Conservation (phyloP, 345 rosid species). For the Melaleuca alternifolia region DNA sequence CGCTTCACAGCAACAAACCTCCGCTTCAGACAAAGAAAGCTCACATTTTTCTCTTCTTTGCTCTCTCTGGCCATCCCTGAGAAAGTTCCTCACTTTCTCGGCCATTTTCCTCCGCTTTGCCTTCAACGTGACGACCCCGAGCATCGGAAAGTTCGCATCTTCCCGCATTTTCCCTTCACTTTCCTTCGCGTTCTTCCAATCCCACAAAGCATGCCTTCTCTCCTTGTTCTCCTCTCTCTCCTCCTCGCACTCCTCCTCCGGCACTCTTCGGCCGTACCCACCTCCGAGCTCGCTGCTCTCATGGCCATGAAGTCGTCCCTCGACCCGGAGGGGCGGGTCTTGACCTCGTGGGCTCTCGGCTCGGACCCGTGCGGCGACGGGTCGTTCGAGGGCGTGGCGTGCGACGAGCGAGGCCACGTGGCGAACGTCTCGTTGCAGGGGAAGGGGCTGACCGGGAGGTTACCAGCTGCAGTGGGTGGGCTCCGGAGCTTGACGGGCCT, state of each 20-base stretch:
- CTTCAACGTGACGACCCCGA: neutral
- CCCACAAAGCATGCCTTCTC: neutral
- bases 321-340: slow-evolving; percentile 57
- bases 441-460: slow-evolving; percentile 66
- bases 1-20: neutral
- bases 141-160: neutral
- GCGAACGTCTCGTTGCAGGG: slow-evolving; percentile 90
- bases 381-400: slow-evolving; percentile 79
- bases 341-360: slow-evolving; percentile 56
- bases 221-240: neutral
- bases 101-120: neutral
- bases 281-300: slow-evolving; percentile 48
- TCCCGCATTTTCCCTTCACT: neutral
- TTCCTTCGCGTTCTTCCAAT: neutral
- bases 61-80: neutral
- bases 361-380: slow-evolving; percentile 54
- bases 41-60: neutral
- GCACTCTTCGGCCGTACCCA: slow-evolving; percentile 24
- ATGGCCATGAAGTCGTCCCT: slow-evolving; percentile 70
- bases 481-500: slow-evolving; percentile 76
- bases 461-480: slow-evolving; percentile 64
- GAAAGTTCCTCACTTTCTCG: neutral
- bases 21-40: neutral
- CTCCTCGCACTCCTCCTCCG: slow-evolving; percentile 21
- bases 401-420: slow-evolving; percentile 56